These are phyloP conservation scores for Sphaerosporella brunnea DNA, from an alignment of 495 filamentous ascomycete genomes.

Conservation along the genomic window DNA sequence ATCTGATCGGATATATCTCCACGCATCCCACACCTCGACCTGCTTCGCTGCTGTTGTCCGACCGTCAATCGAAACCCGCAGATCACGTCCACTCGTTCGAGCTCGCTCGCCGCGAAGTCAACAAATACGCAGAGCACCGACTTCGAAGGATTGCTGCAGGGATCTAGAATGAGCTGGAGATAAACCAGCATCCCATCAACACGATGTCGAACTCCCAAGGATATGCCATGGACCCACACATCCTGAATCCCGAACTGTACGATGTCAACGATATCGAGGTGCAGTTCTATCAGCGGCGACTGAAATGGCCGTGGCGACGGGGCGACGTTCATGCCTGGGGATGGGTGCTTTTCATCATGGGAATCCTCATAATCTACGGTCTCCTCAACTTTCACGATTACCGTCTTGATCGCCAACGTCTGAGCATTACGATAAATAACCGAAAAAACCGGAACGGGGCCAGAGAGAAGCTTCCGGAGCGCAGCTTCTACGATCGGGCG, in stretches of 20 bases:
- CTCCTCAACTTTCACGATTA: conserved; percentile 23
- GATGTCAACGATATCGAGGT: conserved; percentile 20
- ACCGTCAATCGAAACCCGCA: neutral
- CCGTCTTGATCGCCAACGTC: conserved; percentile 20
- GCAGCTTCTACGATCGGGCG: conserved; percentile 20
- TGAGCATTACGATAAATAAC: conserved; percentile 15
- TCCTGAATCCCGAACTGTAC: conserved; percentile 23
- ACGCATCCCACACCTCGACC: too few relatives aligned
- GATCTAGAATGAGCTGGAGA: neutral
- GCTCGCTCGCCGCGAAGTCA: neutral
- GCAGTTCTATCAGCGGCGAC: conserved; percentile 19
- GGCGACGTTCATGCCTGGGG: conserved; percentile 22
- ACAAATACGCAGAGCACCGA: neutral
- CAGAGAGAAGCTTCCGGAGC: conserved; percentile 5
- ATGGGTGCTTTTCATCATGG: conserved; percentile 20
- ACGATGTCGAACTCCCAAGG: neutral
- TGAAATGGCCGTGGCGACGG: conserved; percentile 20
- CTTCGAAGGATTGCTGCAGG: neutral
- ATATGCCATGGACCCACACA: conserved; percentile 5
- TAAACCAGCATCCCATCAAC: neutral
- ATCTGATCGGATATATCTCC: too few relatives aligned
- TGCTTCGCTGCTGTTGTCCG: neutral
- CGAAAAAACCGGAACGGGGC: neutral
- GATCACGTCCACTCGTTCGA: neutral
- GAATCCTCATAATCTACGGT: conserved; percentile 22